Percentiles rank a stretch among this genome's conserved stretches.
Conservation (phyloP, 768 basidiomycete genomes). For the Podaxis sp. region DNA sequence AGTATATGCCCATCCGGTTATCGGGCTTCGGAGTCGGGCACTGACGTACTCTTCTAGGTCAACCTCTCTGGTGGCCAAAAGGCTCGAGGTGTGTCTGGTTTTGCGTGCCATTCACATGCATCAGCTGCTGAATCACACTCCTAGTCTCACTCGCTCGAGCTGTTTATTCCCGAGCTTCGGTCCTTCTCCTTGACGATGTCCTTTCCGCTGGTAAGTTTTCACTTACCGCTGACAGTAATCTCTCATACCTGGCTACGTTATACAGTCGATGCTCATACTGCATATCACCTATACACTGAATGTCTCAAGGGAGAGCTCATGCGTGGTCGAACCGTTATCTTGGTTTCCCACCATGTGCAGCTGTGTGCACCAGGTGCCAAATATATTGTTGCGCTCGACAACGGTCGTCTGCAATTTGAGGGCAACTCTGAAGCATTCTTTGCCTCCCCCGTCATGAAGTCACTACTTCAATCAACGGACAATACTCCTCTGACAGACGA, state of each 20-base stretch:
- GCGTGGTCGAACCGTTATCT: constrained; percentile 77
- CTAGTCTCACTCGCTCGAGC: constrained; percentile 60
- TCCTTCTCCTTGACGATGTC: constrained; percentile 85
- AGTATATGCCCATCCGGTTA: constrained; percentile 13
- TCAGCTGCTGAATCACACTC: constrained; percentile 26
- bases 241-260: background rate
- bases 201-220: constrained; percentile 45
- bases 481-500: constrained; percentile 43
- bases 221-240: background rate
- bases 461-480: constrained; percentile 59
- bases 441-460: constrained; percentile 60
- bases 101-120: constrained; percentile 37
- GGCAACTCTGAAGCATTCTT: constrained; percentile 67
- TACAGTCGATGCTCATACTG: constrained; percentile 88
- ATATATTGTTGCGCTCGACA: constrained; percentile 83
- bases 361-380: constrained; percentile 77
- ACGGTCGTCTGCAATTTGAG: constrained; percentile 74
- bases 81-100: constrained; percentile 48
- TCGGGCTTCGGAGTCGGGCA: background rate
- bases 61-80: constrained; percentile 64
- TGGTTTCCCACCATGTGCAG: constrained; percentile 95
- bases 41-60: constrained; percentile 28
- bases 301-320: constrained; percentile 86
- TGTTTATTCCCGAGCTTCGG: constrained; percentile 83
- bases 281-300: constrained; percentile 79